Base-by-base conservation (phyloP, 225 moss, liverwort and hornwort genomes). In the Polytrichum commune region DNA sequence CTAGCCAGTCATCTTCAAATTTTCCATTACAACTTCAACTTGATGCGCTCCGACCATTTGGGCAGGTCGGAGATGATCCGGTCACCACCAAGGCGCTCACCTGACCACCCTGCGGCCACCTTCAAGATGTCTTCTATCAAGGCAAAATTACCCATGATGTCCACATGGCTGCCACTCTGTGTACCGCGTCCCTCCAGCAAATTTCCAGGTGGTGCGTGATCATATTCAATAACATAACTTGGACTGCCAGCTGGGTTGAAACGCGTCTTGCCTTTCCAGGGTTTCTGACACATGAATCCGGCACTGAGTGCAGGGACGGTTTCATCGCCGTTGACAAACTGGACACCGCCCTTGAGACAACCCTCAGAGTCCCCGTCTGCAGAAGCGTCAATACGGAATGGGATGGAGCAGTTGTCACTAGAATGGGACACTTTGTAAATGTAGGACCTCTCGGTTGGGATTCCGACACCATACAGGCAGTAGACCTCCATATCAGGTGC, bases 91-190 rank as follows among this genome's bases (percentile, higher is more conserved):
- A 94, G 8, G 28, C 90, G 75, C 30, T 92, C 87, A 19, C 97
- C 97, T 19, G 88, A 77, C 71, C 85, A 81, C 27, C 97, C 97
- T 4, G 91, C 86, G 0, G 94, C 94, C 69, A 92, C 78, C 69
- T 78, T 86, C 53, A 97, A 72, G 29, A 97, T 74, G 30, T 97
- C 97, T 84, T 97, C 97, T 23, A 97, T 81, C 82, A 97, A 76
- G 35, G 91, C 97, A 69, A 97, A 97, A 67, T 97, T 97, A 18
- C 97, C 97, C 91, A 97, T 91, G 28, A 97, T 91, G 69, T 97
- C 97, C 58, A 97, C 92, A 62, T 97, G 97, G 29, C 83, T 77
- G 20, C 92, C 97, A 60, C 97, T 97, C 63, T 94, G 94, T 13
- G 94, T 91, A 30, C 97, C 97, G 13, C 97, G 83, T 2, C 97